A percentile compares a stretch with the other conserved stretches of the same genome.
These are phyloP conservation scores for Cyclotella sp. DNA, from an alignment of 108 stramenopile genomes.

Conservation along the genomic window DNA sequence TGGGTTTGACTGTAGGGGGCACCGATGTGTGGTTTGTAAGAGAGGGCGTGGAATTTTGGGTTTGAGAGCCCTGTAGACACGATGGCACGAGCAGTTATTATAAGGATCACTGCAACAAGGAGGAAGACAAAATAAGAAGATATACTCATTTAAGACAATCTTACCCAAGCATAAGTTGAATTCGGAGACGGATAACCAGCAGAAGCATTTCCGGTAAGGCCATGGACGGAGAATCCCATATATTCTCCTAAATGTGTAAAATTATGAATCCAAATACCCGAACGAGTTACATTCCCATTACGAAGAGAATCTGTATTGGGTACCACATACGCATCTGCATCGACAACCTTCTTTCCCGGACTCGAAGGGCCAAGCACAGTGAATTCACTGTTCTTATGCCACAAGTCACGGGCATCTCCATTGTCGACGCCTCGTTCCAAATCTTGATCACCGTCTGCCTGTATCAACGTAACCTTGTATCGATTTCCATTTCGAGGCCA, in stretches of 20 bases:
- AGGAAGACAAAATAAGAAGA: no score
- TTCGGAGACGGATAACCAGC: neutral
- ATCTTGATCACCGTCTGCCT: constrained; percentile 77
- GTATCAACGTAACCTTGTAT: constrained; percentile 70
- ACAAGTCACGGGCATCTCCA: constrained; percentile 63
- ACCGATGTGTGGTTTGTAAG: neutral
- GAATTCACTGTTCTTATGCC: constrained; percentile 34
- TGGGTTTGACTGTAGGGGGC: neutral
- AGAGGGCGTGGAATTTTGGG: neutral
- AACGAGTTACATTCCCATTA: constrained; percentile 31
- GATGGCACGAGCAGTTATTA: no score
- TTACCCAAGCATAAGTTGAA: neutral
- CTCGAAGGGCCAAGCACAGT: constrained; percentile 27
- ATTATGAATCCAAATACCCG: constrained; percentile 43
- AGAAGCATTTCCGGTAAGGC: neutral
- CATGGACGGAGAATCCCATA: constrained; percentile 7
- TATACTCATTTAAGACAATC: no score
- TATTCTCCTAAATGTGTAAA: neutral
- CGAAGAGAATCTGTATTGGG: constrained; percentile 59
- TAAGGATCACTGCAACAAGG: no score
- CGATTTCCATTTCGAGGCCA: constrained; percentile 76
- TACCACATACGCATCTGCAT: neutral
- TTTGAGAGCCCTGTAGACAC: neutral
- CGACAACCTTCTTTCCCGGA: constrained; percentile 26
- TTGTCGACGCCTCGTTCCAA: constrained; percentile 60